These are phyloP conservation scores for Lentinula detonsa DNA, from an alignment of 768 basidiomycete genomes.

Conservation along the genomic window DNA sequence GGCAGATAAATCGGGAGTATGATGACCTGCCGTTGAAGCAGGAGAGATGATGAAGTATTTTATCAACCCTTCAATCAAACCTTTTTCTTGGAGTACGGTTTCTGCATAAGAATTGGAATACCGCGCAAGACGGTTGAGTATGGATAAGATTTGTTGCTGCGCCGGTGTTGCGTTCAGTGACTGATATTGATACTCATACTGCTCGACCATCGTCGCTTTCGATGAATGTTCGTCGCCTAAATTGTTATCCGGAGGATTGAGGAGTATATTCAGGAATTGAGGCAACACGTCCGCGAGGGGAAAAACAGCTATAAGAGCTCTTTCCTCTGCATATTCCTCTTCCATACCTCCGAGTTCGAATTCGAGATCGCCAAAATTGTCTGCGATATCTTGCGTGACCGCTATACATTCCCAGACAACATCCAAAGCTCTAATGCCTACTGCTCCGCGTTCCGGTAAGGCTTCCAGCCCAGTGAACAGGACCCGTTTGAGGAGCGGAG, in stretches of 20 bases:
- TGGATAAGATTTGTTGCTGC: slow-evolving; percentile 47
- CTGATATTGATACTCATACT: not conserved
- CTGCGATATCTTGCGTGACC: slow-evolving; percentile 37
- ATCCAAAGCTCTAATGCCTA: slow-evolving; percentile 64
- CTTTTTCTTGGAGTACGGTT: slow-evolving; percentile 28
- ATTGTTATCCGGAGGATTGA: not conserved
- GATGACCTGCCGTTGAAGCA: not conserved
- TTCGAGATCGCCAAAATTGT: slow-evolving; percentile 24
- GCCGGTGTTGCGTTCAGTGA: slow-evolving; percentile 12
- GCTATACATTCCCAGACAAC: slow-evolving; percentile 71
- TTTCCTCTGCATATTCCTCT: slow-evolving; percentile 25
- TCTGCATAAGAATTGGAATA: slow-evolving; percentile 45
- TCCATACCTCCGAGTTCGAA: slow-evolving; percentile 39
- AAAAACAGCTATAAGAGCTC: slow-evolving; percentile 23
- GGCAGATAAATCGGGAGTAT: slow-evolving; percentile 39
- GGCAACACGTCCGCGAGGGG: slow-evolving; percentile 43
- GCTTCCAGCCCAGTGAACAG: slow-evolving; percentile 65
- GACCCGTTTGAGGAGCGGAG: slow-evolving; percentile 51
- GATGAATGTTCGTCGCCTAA: not conserved
- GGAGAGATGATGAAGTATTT: not conserved
- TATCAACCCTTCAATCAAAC: slow-evolving; percentile 15
- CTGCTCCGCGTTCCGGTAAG: slow-evolving; percentile 55
- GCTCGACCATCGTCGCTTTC: not conserved
- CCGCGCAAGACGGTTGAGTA: slow-evolving; percentile 52
- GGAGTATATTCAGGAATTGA: slow-evolving; percentile 35